Conservation (phyloP, 192 early-diverging fungal species). For the Martensiomyces pterosporus region DNA sequence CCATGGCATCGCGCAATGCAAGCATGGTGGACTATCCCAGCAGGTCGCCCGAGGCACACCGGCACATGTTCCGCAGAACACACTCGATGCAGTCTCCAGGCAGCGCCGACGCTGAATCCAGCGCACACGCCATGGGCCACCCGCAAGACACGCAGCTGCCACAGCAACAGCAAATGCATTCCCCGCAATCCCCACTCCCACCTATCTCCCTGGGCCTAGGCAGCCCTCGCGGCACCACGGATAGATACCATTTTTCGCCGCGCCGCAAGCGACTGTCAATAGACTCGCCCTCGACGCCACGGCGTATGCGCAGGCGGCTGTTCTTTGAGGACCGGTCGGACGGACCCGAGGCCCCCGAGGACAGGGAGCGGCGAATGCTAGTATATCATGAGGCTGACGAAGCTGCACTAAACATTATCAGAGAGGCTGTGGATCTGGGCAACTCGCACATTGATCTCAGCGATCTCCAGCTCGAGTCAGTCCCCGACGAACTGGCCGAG, state of each 20-base stretch:
- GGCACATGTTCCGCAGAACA: slow-evolving; percentile 32
- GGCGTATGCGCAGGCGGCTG: slow-evolving; percentile 42
- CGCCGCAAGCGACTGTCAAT: slow-evolving; percentile 20
- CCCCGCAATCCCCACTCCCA: too few relatives aligned
- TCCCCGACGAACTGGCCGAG: slow-evolving; percentile 49
- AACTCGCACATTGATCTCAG: slow-evolving; percentile 47
- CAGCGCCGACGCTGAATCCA: background rate
- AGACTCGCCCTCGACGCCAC: slow-evolving; percentile 21
- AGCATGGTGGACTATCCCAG: slow-evolving; percentile 29
- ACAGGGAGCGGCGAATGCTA: slow-evolving; percentile 5
- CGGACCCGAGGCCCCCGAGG: slow-evolving; percentile 16
- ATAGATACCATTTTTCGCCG: slow-evolving; percentile 28
- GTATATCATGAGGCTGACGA: slow-evolving; percentile 11
- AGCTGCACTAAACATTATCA: slow-evolving; percentile 35
- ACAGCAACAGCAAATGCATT: background rate
- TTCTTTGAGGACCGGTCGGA: slow-evolving; percentile 40
- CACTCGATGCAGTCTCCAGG: slow-evolving; percentile 33
- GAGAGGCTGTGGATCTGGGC: slow-evolving; percentile 45
- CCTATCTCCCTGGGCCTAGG: too few relatives aligned
- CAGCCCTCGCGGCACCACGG: too few relatives aligned
- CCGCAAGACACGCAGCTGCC: background rate
- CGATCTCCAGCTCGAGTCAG: slow-evolving; percentile 38
- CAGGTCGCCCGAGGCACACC: slow-evolving; percentile 26
- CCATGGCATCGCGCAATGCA: slow-evolving; percentile 26
- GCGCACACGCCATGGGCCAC: too few relatives aligned